A percentile compares a stretch with the other conserved stretches of the same genome.
Conservation (phyloP, 225 moss, liverwort and hornwort genomes). For the Marchantia paleacea region DNA sequence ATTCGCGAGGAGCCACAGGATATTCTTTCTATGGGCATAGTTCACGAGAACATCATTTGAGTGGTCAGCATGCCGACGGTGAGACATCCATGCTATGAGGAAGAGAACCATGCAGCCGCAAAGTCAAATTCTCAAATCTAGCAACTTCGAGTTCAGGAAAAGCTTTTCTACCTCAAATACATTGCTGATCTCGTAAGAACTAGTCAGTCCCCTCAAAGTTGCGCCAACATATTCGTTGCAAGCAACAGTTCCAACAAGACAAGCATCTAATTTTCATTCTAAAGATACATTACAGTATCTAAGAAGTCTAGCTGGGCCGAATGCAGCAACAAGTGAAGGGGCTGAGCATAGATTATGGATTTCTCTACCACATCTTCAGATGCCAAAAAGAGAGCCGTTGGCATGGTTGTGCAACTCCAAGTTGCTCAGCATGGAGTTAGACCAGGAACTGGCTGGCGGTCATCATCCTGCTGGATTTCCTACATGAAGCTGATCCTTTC, state of each 20-base stretch:
- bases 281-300: background rate
- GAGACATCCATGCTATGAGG: background rate
- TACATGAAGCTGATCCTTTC: background rate
- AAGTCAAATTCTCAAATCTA: no score
- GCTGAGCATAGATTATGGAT: background rate
- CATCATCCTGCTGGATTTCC: slow-evolving; percentile 1
- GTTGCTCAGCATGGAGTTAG: background rate
- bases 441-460: background rate
- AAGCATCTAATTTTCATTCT: background rate
- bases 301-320: background rate
- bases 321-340: background rate
- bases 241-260: background rate
- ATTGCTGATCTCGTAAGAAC: background rate
- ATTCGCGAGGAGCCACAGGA: background rate
- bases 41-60: background rate
- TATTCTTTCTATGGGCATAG: background rate
- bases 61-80: background rate
- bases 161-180: background rate
- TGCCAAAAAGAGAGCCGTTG: background rate
- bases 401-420: background rate
- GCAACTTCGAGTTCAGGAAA: no score
- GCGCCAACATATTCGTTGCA: background rate
- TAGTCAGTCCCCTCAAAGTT: background rate
- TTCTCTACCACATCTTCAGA: background rate
- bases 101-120: background rate